These are phyloP conservation scores for Arctium minus DNA, from an alignment of 129 eudicot genomes.

Conservation along the genomic window DNA sequence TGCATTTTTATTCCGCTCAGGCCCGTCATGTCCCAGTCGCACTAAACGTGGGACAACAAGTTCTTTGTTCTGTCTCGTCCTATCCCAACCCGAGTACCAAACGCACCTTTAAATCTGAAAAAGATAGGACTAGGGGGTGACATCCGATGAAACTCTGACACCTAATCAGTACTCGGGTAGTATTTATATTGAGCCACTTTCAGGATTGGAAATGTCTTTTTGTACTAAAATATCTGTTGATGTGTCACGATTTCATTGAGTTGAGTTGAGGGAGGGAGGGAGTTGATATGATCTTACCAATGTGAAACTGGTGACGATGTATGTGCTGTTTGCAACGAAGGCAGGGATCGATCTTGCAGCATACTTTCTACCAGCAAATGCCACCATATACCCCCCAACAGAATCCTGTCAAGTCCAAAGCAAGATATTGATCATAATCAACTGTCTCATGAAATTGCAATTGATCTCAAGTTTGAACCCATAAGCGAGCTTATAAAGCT, in stretches of 20 bases:
- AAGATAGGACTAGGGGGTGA: background rate
- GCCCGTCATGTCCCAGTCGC: background rate
- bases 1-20: background rate
- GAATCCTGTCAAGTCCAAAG: slow-evolving; percentile 43
- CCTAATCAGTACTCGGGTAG: background rate
- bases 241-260: background rate
- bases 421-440: background rate
- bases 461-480: background rate
- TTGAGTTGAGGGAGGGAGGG: background rate
- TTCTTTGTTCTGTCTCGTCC: background rate
- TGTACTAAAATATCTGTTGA: background rate
- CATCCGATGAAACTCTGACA: slow-evolving; percentile 12
- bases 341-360: slow-evolving; percentile 96
- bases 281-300: slow-evolving; percentile 50
- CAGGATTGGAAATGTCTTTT: background rate
- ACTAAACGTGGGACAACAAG: background rate
- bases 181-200: background rate
- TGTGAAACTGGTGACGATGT: slow-evolving; percentile 84
- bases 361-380: slow-evolving; percentile 93
- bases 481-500: background rate
- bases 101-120: background rate
- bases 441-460: background rate
- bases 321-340: slow-evolving; percentile 76
- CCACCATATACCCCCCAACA: slow-evolving; percentile 92
- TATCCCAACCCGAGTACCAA: no score